These are phyloP conservation scores for Colletotrichum musicola DNA, from an alignment of 2,329 filamentous ascomycete genomes.

Conservation along the genomic window DNA sequence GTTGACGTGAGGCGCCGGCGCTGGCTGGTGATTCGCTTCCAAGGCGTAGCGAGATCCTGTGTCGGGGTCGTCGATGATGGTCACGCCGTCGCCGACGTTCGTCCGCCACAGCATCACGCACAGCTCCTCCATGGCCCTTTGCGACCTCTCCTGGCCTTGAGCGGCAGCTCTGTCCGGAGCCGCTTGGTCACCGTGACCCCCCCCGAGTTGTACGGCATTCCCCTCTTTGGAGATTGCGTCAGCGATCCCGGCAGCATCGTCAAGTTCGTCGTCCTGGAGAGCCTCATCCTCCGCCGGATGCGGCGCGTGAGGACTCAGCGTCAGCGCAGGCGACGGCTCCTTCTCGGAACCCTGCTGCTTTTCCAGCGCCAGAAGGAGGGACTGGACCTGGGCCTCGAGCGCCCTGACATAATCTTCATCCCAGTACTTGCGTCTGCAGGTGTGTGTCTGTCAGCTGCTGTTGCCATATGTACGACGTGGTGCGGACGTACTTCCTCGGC, in stretches of 20 bases:
- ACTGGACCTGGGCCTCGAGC: slow-evolving; percentile 39
- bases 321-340: slow-evolving; percentile 15
- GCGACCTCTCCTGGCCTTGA: slow-evolving; percentile 27
- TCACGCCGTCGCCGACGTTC: slow-evolving; percentile 40
- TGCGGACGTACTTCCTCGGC: slow-evolving; percentile 26
- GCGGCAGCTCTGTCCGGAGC: neutral
- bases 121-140: slow-evolving; percentile 39
- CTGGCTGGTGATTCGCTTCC: neutral
- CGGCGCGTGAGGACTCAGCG: slow-evolving; percentile 8
- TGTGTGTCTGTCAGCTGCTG: neutral
- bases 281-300: slow-evolving; percentile 6
- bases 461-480: neutral
- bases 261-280: neutral
- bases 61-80: slow-evolving; percentile 37
- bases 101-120: slow-evolving; percentile 41
- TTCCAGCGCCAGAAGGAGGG: slow-evolving; percentile 35
- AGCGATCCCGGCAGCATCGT: neutral
- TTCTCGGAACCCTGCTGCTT: slow-evolving; percentile 23
- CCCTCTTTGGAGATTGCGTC: neutral
- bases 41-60: slow-evolving; percentile 32
- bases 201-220: neutral
- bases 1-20: neutral
- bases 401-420: slow-evolving; percentile 41
- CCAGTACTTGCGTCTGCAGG: slow-evolving; percentile 39
- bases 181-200: neutral